These are phyloP conservation scores for Drechslerella stenobrocha DNA, from an alignment of 2,329 filamentous ascomycete genomes.

Conservation along the genomic window DNA sequence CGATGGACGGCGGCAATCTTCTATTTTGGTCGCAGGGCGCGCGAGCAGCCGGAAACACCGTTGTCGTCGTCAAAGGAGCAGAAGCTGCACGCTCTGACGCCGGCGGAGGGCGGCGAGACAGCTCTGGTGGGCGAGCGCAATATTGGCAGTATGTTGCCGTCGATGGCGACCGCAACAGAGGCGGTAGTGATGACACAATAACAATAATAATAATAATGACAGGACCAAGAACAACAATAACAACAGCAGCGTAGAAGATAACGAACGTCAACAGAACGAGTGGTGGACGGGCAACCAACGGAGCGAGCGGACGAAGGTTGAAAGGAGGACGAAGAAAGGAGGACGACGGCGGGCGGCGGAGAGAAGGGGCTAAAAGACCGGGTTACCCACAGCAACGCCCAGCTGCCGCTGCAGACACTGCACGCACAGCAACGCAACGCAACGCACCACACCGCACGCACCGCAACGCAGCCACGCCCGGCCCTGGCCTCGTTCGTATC, in stretches of 20 bases:
- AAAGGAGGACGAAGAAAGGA: conserved; percentile 10
- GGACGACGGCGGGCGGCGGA: not conserved
- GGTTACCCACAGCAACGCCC: conserved; percentile 45
- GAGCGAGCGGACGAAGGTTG: conserved; percentile 31
- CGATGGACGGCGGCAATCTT: too few species aligned
- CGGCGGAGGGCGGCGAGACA: too few species aligned
- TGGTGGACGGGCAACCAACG: conserved; percentile 1
- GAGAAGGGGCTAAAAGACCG: conserved; percentile 11
- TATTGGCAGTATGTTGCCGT: too few species aligned
- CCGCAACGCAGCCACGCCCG: not conserved
- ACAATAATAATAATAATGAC: conserved; percentile 2
- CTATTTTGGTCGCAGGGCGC: too few species aligned
- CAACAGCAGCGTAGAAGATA: not conserved
- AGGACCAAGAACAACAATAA: conserved; percentile 5
- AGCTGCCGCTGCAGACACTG: too few species aligned
- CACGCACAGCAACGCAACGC: not conserved
- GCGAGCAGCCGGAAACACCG: too few species aligned
- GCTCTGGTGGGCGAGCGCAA: too few species aligned
- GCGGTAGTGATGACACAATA: not conserved
- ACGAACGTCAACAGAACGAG: conserved; percentile 41
- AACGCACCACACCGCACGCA: not conserved
- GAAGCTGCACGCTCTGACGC: too few species aligned
- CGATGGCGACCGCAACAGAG: not conserved
- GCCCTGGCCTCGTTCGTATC: not conserved
- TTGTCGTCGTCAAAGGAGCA: too few species aligned